Base-by-base conservation (phyloP, 805 yeast species). In the Schizosaccharomyces lindneri region DNA sequence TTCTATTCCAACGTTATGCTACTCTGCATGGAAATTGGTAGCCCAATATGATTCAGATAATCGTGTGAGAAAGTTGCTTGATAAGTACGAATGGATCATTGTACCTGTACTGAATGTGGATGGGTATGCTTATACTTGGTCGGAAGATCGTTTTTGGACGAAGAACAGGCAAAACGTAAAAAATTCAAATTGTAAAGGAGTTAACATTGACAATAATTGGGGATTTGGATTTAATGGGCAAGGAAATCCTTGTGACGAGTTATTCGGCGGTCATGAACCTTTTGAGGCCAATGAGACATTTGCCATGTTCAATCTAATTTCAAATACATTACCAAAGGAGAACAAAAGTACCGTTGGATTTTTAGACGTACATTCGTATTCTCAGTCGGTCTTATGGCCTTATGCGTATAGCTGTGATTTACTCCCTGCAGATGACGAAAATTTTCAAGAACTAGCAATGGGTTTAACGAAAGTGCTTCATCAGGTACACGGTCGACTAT, bases 51-150 rank as follows among this genome's bases (percentile, higher is more conserved):
- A 79, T 27, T 57, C 60, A 3, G 70, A 69, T 19, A 69, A 68
- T 39, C 73, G 75, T 59, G 79, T 76, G 62, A 73, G 74, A 4
- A 71, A 70, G 41, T 80, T 74, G 63, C 70, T 87, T 63, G 73
- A 81, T 59, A 72, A 80, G 57, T 70, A 86, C 63, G 90, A 87
- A 67, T 84, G 85, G 66, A 70, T 85, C 43, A 81, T 88, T 65
- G 76, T 87, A 39, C 97, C 97, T 0, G 85, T 87, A 13, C 78
- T 82, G 70, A 88, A 88, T 68, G 95, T 95, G 0, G 97, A 88
- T 71, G 97, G 97, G 0, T 88, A 88, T 69, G 85, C 76, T 15
- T 84, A 84, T 69, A 76, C 94, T 1, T 88, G 96, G 95, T 76
- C 75, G 1, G 68, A 73, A 32, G 95, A 88, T 69, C 74, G 36